Base-by-base conservation (phyloP, 129 eudicot species). In the Tagetes erecta region DNA sequence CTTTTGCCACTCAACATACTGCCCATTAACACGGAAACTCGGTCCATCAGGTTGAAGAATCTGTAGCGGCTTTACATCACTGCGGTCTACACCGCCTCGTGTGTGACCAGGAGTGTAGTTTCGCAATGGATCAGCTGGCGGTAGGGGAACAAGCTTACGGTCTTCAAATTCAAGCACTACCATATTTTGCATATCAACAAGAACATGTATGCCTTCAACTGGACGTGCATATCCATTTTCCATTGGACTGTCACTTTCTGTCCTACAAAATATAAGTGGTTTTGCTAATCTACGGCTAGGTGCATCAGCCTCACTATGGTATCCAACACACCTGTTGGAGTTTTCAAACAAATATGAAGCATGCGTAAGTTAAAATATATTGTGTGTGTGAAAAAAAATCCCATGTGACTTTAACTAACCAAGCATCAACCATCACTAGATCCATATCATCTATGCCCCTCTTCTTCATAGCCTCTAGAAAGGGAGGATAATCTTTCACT, bases 171-270 rank as follows among this genome's bases (percentile, higher is more conserved):
- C 97, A 56, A 92, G 84, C 62, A 92, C 91, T 34, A 83, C 84
- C 97, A 92, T 92, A 64, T 87, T 86, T 85, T 89, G 96, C 97
- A 92, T 89, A 82, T 92, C 97, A 73, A 92, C 97, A 45, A 92
- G 89, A 8, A 83, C 92, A 73, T 84, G 87, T 80, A 92, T 92
- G 81, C 97, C 96, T 86, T 89, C 97, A 79, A 92, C 97, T 37
- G 97, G 97, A n/a, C 97, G 96, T 63, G 97, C 96, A 80, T 92
- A 92, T 62, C 97, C 97, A 71, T 92, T 92, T 81, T 92, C 97
- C 87, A 92, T 88, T 34, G 97, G 97, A 72, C 96, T 84, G 75
- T 92, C 97, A 67, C 97, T 92, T 87, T 92, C 97, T 68, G 96
- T 89, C 83, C 93, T 84, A 81, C 97, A 92, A 64, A 92, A 92